Evolutionary conservation across 2,329 filamentous ascomycete species (phyloP), one percentile per base, ranked within the genome.

Genomic region (Colletotrichum coccodes): DNA sequence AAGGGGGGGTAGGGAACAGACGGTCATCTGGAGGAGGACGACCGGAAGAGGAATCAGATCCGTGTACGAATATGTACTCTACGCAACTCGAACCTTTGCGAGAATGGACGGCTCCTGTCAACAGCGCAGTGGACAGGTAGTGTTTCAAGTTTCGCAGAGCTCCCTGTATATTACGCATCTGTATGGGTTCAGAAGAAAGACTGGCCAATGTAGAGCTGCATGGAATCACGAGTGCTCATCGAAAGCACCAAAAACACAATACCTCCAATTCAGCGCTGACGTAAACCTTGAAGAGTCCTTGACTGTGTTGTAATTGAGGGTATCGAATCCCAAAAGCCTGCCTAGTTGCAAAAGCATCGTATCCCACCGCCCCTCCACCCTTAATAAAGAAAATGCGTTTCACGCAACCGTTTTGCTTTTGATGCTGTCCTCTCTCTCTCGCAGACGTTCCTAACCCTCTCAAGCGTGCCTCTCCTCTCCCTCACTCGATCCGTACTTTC

Each of bases 391-490:
- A 47, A 46, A 36, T 16, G 12, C 14, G 21, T 58, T n/a, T 26
- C 57, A n/a, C 16, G 32, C 53, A 47, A 46, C 44, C 23, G 14
- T 18, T 47, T 32, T 67, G 26, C 40, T 47, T 47, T 63, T 57
- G 50, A 50, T 67, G 14, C 44, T 42, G 34, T 58, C 44, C 30
- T 50, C 30, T 59, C 42, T 89, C 86, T 52, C 89, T 87, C 73
- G 88, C 87, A 30, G 14, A 26, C 7, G 28, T n/a, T 26, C 28
- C n/a, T 16, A 11, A 32, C 38, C 38, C 5, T 34, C 18, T 12
- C 5, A 14, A 5, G 23, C 14, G 23, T 26, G 14, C 26, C 28
- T 21, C 28, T 42, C 26, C 3, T 11, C 28, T 16, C 26, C 26
- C 73, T 75, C 72, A 81, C 68, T 64, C 9, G 36, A 16, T 79